A percentile compares a stretch with the other conserved stretches of the same genome.
phyloP scores from a whole-genome alignment of 306 rosid species.

The Vigna hirtella region DNA sequence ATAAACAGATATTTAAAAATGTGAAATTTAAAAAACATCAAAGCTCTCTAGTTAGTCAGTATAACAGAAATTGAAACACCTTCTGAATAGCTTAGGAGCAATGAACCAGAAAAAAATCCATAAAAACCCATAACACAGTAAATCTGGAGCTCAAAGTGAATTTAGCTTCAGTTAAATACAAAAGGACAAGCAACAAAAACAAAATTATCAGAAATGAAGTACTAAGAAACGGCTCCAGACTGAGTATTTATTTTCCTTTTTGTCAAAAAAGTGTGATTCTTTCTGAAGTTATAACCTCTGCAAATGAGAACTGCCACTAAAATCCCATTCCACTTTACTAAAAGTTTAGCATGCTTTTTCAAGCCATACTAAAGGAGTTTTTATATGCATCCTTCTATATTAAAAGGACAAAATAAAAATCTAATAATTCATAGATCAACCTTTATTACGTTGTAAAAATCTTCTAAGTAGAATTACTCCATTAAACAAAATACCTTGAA shows the following conservation, averaged over 20 bases:
- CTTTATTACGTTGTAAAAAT: not conserved
- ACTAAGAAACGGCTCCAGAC: not conserved
- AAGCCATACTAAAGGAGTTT: slow-evolving; percentile 1
- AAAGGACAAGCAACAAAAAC: not conserved
- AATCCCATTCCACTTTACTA: not conserved
- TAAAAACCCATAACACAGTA: not conserved
- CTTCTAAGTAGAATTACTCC: not conserved
- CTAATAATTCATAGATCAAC: slow-evolving; percentile 15
- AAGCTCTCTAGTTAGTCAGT: not conserved
- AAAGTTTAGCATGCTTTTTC: not conserved
- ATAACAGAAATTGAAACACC: slow-evolving; percentile 7
- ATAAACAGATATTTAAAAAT: not conserved
- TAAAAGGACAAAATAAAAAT: slow-evolving; percentile 8
- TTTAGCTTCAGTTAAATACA: slow-evolving; percentile 25
- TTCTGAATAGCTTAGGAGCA: slow-evolving; percentile 12
- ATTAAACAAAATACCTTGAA: slow-evolving; percentile 62
- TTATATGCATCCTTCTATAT: not conserved
- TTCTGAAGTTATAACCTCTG: not conserved
- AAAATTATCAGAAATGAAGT: slow-evolving; percentile 19
- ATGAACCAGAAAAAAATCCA: slow-evolving; percentile 13
- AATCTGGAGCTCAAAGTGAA: not conserved
- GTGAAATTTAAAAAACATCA: not conserved
- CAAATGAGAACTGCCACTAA: slow-evolving; percentile 20
- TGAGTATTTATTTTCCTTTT: not conserved
- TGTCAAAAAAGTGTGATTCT: not conserved